Conservation (phyloP, 352 stramenopile species). For the Pythium phragmitis region DNA sequence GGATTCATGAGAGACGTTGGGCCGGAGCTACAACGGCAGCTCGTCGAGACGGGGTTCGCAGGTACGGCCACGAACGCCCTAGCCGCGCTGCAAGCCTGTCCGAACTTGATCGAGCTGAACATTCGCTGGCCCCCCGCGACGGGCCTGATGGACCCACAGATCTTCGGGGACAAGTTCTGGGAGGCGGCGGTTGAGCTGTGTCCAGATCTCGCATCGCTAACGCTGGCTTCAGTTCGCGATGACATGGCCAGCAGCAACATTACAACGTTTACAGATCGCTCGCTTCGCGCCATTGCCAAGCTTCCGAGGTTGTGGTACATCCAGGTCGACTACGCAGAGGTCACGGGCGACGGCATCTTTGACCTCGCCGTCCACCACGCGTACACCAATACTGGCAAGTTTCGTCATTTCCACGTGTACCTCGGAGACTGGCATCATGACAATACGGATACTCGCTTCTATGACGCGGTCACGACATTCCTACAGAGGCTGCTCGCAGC, state of each 20-base stretch:
- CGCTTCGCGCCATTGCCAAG: not conserved
- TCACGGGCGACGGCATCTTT: conserved; percentile 1
- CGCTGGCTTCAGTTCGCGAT: too few relatives aligned
- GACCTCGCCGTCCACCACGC: not conserved
- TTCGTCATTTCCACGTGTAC: too few relatives aligned
- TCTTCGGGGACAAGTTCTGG: not conserved
- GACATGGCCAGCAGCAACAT: too few relatives aligned
- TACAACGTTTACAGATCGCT: not conserved
- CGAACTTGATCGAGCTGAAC: not conserved
- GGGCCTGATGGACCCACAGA: not conserved
- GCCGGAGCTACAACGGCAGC: too few relatives aligned
- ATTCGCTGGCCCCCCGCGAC: not conserved
- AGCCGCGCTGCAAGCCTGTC: not conserved
- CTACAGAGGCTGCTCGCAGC: not conserved
- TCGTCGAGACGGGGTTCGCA: too few relatives aligned
- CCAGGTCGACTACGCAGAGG: not conserved
- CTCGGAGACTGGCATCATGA: not conserved
- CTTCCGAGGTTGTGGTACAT: not conserved
- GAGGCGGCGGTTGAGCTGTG: not conserved
- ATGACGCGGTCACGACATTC: not conserved
- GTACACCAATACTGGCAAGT: not conserved
- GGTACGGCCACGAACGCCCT: too few relatives aligned
- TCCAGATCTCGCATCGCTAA: not conserved
- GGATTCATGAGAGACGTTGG: too few relatives aligned
- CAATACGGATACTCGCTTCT: not conserved